These are phyloP conservation scores for Cystofilobasidium capitatum DNA, from an alignment of 768 basidiomycete genomes.

Conservation along the genomic window DNA sequence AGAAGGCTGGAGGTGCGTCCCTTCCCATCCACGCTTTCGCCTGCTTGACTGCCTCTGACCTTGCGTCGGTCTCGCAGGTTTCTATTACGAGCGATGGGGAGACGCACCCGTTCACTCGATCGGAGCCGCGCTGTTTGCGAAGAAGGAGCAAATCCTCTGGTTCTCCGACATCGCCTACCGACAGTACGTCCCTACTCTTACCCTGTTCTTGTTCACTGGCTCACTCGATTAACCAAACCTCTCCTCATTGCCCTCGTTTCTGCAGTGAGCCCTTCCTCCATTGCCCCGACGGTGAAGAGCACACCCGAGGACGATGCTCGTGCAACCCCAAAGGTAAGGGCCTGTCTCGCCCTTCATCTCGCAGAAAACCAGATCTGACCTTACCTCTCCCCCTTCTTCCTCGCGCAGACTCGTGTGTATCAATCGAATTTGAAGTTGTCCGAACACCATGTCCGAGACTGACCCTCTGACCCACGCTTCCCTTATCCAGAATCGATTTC, in stretches of 20 bases:
- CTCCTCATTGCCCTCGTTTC: neutral
- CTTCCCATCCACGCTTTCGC: neutral
- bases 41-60: neutral
- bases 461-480: neutral
- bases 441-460: neutral
- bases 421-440: no score
- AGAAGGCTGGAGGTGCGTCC: slow-evolving; percentile 48
- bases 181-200: neutral
- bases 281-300: slow-evolving; percentile 62
- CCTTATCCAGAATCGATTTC: slow-evolving; percentile 57
- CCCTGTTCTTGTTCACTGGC: neutral
- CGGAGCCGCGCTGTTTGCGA: slow-evolving; percentile 77
- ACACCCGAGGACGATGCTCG: neutral
- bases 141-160: slow-evolving; percentile 84
- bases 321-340: slow-evolving; percentile 1
- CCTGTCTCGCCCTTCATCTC: neutral
- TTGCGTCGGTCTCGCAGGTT: no score
- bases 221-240: neutral
- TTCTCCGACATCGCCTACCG: slow-evolving; percentile 86
- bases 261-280: slow-evolving; percentile 70
- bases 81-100: slow-evolving; percentile 74
- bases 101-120: slow-evolving; percentile 84
- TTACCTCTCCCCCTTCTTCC: no score
- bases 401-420: no score
- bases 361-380: no score